A percentile compares a stretch with the other conserved stretches of the same genome.
These are phyloP conservation scores for Dactylonectria estremocensis DNA, from an alignment of 2,329 filamentous ascomycete species.

Conservation along the genomic window DNA sequence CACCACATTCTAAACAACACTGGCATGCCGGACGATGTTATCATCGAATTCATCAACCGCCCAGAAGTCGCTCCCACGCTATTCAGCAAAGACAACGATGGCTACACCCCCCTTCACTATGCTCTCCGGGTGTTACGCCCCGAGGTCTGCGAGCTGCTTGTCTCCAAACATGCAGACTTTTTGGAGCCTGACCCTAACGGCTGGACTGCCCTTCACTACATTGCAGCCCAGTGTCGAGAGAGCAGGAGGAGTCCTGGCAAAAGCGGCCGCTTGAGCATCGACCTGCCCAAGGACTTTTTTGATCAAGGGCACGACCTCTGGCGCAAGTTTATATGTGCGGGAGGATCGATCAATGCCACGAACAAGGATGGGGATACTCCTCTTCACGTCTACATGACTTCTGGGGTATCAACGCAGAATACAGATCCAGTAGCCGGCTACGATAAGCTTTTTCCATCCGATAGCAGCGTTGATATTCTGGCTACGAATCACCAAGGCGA, in stretches of 20 bases:
- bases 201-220: conserved; percentile 35
- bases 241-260: not conserved
- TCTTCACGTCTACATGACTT: conserved; percentile 30
- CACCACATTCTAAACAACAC: conserved; percentile 41
- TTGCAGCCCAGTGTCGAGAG: conserved; percentile 34
- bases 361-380: conserved; percentile 38
- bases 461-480: conserved; percentile 34
- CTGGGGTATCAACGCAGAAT: not conserved
- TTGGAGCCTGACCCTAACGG: conserved; percentile 33
- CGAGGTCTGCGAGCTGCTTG: conserved; percentile 31
- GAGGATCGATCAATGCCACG: conserved; percentile 33
- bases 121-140: conserved; percentile 35
- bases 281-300: conserved; percentile 13
- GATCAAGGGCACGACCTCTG: conserved; percentile 32
- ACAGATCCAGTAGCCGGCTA: conserved; percentile 36
- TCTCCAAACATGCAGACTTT: conserved; percentile 34
- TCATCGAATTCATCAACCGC: conserved; percentile 35
- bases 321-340: conserved; percentile 12
- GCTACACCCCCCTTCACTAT: conserved; percentile 32
- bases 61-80: conserved; percentile 30
- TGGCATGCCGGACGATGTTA: conserved; percentile 19
- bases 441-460: conserved; percentile 30
- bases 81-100: conserved; percentile 21
- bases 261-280: not conserved
- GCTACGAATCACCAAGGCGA: conserved; percentile 34